These are phyloP conservation scores for Saposhnikovia divaricata DNA, from an alignment of 129 eudicot genomes.

Conservation along the genomic window DNA sequence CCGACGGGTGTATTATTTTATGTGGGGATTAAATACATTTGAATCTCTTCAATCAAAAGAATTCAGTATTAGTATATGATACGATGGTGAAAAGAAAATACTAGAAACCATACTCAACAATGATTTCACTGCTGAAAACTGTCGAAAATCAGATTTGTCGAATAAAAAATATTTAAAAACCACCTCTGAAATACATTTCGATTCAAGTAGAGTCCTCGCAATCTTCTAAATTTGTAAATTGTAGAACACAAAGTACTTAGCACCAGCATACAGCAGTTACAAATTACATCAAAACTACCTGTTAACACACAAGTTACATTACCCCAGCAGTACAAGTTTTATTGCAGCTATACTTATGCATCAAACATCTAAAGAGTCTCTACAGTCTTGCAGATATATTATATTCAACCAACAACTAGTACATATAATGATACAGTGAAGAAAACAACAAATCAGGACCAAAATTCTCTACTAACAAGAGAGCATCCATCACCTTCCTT, in stretches of 20 bases:
- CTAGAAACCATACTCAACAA: too few relatives aligned
- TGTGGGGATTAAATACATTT: too few relatives aligned
- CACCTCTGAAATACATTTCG: too few relatives aligned
- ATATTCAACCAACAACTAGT: neutral
- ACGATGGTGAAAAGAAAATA: too few relatives aligned
- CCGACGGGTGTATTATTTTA: too few relatives aligned
- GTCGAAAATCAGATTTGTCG: too few relatives aligned
- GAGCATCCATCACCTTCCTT: slow-evolving; percentile 27
- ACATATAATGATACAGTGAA: neutral
- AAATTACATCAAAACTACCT: neutral
- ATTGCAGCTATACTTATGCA: neutral
- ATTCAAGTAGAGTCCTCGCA: too few relatives aligned
- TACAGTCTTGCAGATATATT: neutral
- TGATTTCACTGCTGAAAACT: too few relatives aligned
- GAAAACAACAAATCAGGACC: slow-evolving; percentile 38
- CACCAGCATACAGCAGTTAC: neutral
- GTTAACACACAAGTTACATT: neutral
- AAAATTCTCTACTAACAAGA: slow-evolving; percentile 59
- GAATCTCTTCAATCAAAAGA: too few relatives aligned
- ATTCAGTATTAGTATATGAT: too few relatives aligned
- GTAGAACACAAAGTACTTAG: neutral
- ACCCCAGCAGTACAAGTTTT: neutral
- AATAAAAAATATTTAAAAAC: too few relatives aligned
- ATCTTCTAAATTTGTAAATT: too few relatives aligned
- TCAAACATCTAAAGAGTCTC: neutral